Percentiles rank a stretch among this genome's conserved stretches.
These are phyloP conservation scores for Suillus lakei DNA, from an alignment of 768 basidiomycete genomes.

Conservation along the genomic window DNA sequence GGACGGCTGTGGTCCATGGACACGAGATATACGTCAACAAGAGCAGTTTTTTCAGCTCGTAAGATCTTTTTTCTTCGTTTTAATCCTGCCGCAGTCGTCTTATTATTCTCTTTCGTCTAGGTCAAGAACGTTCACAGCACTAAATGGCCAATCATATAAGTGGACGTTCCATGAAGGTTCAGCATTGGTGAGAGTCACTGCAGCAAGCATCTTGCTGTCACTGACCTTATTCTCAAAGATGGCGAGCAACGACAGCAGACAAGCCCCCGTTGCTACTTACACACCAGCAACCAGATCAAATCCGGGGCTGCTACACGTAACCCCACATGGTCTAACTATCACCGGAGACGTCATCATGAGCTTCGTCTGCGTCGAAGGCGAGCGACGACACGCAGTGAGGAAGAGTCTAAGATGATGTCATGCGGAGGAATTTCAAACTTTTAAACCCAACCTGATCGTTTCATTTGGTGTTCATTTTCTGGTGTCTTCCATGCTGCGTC, in stretches of 20 bases:
- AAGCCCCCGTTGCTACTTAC: slow-evolving; percentile 36
- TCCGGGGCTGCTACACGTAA: slow-evolving; percentile 37
- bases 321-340: slow-evolving; percentile 37
- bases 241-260: slow-evolving; percentile 38
- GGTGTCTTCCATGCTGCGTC: background rate
- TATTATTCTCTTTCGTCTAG: slow-evolving; percentile 13
- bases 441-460: background rate
- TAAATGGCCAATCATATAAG: slow-evolving; percentile 39
- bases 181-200: slow-evolving; percentile 27
- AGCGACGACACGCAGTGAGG: slow-evolving; percentile 34
- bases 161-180: slow-evolving; percentile 39
- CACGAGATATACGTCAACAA: slow-evolving; percentile 29
- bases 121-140: slow-evolving; percentile 37
- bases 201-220: background rate
- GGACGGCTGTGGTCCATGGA: slow-evolving; percentile 31
- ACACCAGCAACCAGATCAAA: slow-evolving; percentile 28
- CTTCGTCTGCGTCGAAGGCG: slow-evolving; percentile 38
- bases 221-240: slow-evolving; percentile 20
- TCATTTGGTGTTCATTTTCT: too few species aligned
- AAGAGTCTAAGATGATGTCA: slow-evolving; percentile 14
- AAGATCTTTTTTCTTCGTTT: slow-evolving; percentile 14
- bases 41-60: slow-evolving; percentile 37
- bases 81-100: background rate
- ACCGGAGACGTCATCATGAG: slow-evolving; percentile 37
- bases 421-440: background rate